A percentile compares a stretch with the other conserved stretches of the same genome.
Conservation (phyloP, 1,139 yeast species). For the Nakaseomyces delphensis region DNA sequence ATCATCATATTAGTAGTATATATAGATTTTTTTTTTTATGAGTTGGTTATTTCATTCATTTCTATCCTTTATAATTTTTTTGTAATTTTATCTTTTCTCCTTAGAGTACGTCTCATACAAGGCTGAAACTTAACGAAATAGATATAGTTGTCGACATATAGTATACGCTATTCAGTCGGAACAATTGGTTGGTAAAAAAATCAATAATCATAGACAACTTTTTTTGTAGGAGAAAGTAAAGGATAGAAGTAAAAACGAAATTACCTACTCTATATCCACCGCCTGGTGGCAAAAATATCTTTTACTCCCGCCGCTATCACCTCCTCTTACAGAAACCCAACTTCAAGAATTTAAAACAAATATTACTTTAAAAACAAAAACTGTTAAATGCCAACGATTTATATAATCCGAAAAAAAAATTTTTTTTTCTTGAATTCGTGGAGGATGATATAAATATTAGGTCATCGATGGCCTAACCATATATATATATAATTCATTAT, state of each 20-base stretch:
- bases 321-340: background rate
- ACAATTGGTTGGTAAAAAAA: conserved; percentile 30
- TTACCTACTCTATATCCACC: conserved; percentile 9
- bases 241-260: background rate
- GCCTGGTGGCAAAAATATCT: conserved; percentile 8
- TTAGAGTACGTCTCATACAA: conserved; percentile 27
- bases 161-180: conserved; percentile 34
- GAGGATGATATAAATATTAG: too few species aligned
- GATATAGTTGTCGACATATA: conserved; percentile 31
- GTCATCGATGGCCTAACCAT: too few species aligned
- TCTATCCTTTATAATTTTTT: too few species aligned
- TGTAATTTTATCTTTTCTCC: conserved; percentile 1
- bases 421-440: too few species aligned
- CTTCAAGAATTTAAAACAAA: background rate
- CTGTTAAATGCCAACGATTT: too few species aligned
- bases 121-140: conserved; percentile 35
- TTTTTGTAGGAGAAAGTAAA: background rate
- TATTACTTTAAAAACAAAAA: background rate
- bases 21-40: background rate
- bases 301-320: background rate
- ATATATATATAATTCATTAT: too few species aligned
- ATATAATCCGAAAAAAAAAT: too few species aligned
- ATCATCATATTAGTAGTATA: conserved; percentile 27
- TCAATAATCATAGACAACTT: conserved; percentile 22
- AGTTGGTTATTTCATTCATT: background rate